Evolutionary conservation across 2,329 filamentous ascomycete species (phyloP), one percentile per base, ranked within the genome.

Genomic region (Diplodia sapinea): DNA sequence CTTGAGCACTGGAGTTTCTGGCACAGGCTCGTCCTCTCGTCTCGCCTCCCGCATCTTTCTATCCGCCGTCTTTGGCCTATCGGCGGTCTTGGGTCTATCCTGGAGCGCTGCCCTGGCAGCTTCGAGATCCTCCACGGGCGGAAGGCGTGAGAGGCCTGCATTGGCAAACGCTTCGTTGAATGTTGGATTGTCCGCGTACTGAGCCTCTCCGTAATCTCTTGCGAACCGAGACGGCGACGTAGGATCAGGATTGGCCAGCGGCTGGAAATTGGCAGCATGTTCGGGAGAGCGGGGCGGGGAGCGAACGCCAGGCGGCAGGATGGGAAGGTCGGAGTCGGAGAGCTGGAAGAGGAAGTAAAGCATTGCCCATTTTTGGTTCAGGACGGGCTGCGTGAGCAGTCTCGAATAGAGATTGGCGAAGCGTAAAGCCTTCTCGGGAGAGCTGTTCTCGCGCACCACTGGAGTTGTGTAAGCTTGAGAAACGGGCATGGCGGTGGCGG

Each of bases 321-420:
- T 83, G 83, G 84, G 3, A 70, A 71, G 38, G n/a, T 77, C 73
- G 59, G 86, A 88, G 74, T 94, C 91, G 69, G 92, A 89, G 57
- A 97, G 86, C 73, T 92, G 89, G 77, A 95, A 91, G 51, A 99
- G 86, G 51, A 99, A 88, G 77, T 96, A 96, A 23, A 99, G 84
- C 71, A 99, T 97, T 3, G 91, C 93, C 93, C 94, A 98, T 85
- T 99, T 99, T 79, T 97, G 91, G 74, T 92, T 91, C 54, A 99
- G 85, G 6, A 98, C 94, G 0, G 94, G 94, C 71, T 97, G 88
- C n/a, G 92, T 91, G 31, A 97, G 84, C 20, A 99, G 86, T 67
- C 93, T 87, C 40, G 92, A 93, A 80, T 97, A 97, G 33, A 99
- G 86, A 75, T 97, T 96, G 29, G 93, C 91, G 79, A 97, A 97